These are phyloP conservation scores for Elaphomyces granulatus DNA, from an alignment of 495 filamentous ascomycete genomes.

Conservation along the genomic window DNA sequence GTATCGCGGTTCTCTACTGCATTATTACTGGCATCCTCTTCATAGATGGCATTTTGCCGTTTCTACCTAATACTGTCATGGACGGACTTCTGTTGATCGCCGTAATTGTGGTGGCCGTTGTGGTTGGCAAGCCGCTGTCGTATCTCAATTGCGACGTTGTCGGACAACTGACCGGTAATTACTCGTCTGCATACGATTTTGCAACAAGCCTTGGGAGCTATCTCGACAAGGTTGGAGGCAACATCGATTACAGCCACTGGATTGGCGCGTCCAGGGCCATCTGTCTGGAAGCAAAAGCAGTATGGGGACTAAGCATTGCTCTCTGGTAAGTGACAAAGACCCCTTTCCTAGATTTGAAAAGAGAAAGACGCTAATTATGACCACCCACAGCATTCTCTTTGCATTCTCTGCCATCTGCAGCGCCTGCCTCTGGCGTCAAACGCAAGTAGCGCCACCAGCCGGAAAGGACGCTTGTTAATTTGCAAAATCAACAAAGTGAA, in stretches of 20 bases:
- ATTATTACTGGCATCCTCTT: constrained; percentile 64
- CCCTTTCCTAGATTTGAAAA: neutral
- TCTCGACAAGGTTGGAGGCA: constrained; percentile 25
- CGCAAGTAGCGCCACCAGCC: constrained; percentile 20
- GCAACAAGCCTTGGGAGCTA: constrained; percentile 28
- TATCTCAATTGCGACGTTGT: constrained; percentile 57
- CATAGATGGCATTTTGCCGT: constrained; percentile 58
- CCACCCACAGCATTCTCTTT: constrained; percentile 45
- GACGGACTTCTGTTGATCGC: constrained; percentile 59
- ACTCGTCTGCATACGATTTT: constrained; percentile 31
- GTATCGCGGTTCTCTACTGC: constrained; percentile 63
- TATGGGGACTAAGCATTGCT: constrained; percentile 80
- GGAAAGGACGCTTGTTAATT: too few relatives aligned
- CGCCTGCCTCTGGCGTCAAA: constrained; percentile 43
- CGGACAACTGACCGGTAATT: constrained; percentile 19
- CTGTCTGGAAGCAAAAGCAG: constrained; percentile 74
- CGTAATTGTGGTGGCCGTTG: constrained; percentile 51
- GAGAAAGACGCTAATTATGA: constrained; percentile 2
- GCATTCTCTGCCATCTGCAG: constrained; percentile 46
- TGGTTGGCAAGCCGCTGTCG: constrained; percentile 68
- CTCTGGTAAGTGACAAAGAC: constrained; percentile 42
- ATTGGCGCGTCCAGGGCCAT: constrained; percentile 51
- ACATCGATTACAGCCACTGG: constrained; percentile 43
- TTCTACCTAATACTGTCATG: constrained; percentile 46
- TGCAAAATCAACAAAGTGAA: too few relatives aligned